phyloP scores from a whole-genome alignment of 23 red algal species.

The Gracilaria gracilis region DNA sequence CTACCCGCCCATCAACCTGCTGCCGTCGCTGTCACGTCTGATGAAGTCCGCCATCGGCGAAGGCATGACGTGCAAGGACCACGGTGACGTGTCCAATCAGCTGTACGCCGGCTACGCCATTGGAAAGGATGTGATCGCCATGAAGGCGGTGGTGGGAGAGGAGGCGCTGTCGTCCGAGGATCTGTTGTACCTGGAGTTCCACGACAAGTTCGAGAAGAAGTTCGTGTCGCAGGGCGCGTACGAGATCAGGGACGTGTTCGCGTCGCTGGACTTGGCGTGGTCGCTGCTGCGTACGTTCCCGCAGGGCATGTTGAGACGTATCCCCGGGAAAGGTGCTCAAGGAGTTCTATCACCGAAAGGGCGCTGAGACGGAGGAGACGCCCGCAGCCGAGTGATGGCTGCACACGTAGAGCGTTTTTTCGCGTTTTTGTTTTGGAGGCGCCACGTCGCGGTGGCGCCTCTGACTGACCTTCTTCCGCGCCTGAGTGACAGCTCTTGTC shows the following conservation, averaged over 20 bases:
- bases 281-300: conserved; percentile 93
- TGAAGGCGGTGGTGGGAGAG: conserved; percentile 97
- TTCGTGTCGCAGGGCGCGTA: conserved; percentile 92
- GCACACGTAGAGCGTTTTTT: too few relatives aligned
- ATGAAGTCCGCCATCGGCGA: conserved; percentile 99
- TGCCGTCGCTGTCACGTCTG: conserved; percentile 97
- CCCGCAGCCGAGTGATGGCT: neutral
- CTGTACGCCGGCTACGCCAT: conserved; percentile 97
- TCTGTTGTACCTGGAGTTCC: conserved; percentile 94
- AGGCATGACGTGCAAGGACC: conserved; percentile 96
- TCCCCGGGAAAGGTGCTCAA: conserved; percentile 88
- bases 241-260: conserved; percentile 85
- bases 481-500: too few relatives aligned
- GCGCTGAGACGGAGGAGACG: conserved; percentile 67
- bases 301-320: conserved; percentile 82
- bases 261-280: conserved; percentile 94
- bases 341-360: conserved; percentile 91
- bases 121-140: conserved; percentile 99
- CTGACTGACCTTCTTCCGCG: too few relatives aligned
- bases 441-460: too few relatives aligned
- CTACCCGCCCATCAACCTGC: conserved; percentile 96
- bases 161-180: conserved; percentile 95
- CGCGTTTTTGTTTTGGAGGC: too few relatives aligned
- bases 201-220: conserved; percentile 94
- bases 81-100: conserved; percentile 96